Conservation (phyloP, 2,329 filamentous ascomycete species). For the Alternaria hordeiaustralica region DNA sequence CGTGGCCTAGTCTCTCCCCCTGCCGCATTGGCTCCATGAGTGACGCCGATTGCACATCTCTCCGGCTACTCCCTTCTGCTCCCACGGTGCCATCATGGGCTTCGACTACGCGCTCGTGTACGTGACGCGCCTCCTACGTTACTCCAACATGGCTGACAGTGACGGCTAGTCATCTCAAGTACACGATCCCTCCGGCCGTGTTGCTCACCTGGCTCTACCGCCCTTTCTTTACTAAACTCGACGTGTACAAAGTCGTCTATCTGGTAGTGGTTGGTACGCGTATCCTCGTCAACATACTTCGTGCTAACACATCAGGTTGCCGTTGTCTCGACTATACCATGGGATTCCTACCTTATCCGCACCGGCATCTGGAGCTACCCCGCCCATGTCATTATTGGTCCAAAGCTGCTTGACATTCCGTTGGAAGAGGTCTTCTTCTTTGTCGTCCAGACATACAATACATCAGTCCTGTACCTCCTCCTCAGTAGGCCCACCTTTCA, state of each 20-base stretch:
- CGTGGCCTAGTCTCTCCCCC: conserved; percentile 26
- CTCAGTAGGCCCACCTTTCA: conserved; percentile 69
- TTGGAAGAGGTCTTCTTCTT: conserved; percentile 80
- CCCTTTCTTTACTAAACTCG: conserved; percentile 67
- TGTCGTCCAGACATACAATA: conserved; percentile 77
- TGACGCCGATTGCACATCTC: conserved; percentile 21
- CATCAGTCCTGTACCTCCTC: conserved; percentile 70
- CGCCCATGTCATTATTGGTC: conserved; percentile 67
- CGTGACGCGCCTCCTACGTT: conserved; percentile 37
- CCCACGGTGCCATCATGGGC: conserved; percentile 54
- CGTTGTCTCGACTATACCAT: conserved; percentile 72
- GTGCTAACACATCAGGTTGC: conserved; percentile 59
- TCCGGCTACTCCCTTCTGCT: conserved; percentile 12
- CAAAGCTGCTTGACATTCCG: conserved; percentile 69
- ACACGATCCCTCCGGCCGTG: conserved; percentile 69
- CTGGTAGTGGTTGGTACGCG: conserved; percentile 57
- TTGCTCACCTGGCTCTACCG: conserved; percentile 65
- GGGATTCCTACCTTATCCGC: conserved; percentile 77
- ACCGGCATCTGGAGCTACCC: conserved; percentile 75
- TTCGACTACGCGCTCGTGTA: conserved; percentile 69
- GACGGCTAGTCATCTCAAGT: conserved; percentile 65
- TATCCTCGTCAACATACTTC: background rate
- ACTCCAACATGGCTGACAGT: conserved; percentile 17
- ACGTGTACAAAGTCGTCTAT: conserved; percentile 67
- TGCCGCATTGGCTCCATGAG: conserved; percentile 19